These are phyloP conservation scores for Chlorociboria aeruginascens DNA, from an alignment of 495 filamentous ascomycete genomes.

Conservation along the genomic window DNA sequence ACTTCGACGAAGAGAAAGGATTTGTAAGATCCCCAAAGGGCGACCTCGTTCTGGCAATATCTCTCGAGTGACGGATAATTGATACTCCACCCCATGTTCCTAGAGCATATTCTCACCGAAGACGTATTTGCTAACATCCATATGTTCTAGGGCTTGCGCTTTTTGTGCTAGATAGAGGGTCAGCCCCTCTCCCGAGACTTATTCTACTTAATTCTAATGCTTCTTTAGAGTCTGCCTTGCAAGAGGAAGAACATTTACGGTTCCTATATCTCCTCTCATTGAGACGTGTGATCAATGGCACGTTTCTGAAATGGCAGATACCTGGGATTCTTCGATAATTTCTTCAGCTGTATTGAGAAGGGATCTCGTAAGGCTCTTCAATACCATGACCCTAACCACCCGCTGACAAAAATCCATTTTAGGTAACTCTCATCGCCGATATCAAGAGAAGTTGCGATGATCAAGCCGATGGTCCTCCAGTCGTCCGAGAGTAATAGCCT, in stretches of 20 bases:
- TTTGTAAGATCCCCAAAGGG: conserved; percentile 24
- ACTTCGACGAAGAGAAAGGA: conserved; percentile 51
- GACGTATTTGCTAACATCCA: too few species aligned
- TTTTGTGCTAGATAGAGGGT: conserved; percentile 65
- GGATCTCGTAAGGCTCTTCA: conserved; percentile 40
- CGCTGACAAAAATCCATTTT: background rate
- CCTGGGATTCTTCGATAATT: conserved; percentile 54
- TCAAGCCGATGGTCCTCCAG: conserved; percentile 31
- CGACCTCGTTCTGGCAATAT: too few species aligned
- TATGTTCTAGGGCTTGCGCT: conserved; percentile 40
- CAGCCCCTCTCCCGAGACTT: conserved; percentile 5
- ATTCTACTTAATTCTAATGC: background rate
- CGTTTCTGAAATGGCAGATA: conserved; percentile 45
- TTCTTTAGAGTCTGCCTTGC: conserved; percentile 50
- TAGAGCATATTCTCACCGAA: too few species aligned
- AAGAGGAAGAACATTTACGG: conserved; percentile 53
- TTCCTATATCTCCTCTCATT: conserved; percentile 50
- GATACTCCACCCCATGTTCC: too few species aligned
- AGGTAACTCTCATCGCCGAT: conserved; percentile 48
- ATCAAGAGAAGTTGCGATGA: conserved; percentile 54
- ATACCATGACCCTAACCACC: background rate
- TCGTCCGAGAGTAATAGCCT: conserved; percentile 39
- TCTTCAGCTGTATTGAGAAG: conserved; percentile 56
- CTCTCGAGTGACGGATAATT: too few species aligned
- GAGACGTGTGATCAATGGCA: conserved; percentile 60